Conservation (phyloP, 306 rosid species). For the Sophora flavescens region DNA sequence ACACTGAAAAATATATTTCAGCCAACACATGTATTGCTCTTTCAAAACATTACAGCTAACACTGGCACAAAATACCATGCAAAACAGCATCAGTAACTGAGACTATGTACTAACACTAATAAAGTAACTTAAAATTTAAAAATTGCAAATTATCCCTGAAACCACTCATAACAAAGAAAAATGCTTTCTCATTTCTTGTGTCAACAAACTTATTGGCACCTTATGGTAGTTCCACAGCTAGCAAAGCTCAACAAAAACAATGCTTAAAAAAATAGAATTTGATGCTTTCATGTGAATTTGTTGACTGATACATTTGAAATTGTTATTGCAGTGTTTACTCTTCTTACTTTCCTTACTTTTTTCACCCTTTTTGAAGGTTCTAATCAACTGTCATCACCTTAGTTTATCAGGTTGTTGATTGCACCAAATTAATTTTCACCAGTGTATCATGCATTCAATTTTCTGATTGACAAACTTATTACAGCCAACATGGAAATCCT, state of each 20-base stretch:
- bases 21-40: neutral
- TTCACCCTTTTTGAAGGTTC: conserved; percentile 22
- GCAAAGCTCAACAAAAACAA: conserved; percentile 17
- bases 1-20: conserved; percentile 15
- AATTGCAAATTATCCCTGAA: conserved; percentile 17
- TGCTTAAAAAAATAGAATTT: conserved; percentile 1
- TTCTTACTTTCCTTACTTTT: conserved; percentile 10
- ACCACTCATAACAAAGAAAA: conserved; percentile 1
- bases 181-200: neutral
- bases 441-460: neutral
- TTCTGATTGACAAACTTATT: neutral
- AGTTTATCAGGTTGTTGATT: neutral
- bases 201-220: conserved; percentile 7
- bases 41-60: neutral
- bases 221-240: neutral
- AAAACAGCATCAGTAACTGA: neutral
- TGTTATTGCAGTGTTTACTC: conserved; percentile 9
- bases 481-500: conserved; percentile 18
- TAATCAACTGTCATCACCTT: neutral
- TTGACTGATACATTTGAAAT: conserved; percentile 2
- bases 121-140: conserved; percentile 18
- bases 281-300: neutral
- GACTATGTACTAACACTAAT: neutral
- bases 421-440: conserved; percentile 23
- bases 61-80: neutral